A percentile compares a stretch with the other conserved stretches of the same genome.
Conservation (phyloP, 495 filamentous ascomycete species). For the Daldinia decipiens region DNA sequence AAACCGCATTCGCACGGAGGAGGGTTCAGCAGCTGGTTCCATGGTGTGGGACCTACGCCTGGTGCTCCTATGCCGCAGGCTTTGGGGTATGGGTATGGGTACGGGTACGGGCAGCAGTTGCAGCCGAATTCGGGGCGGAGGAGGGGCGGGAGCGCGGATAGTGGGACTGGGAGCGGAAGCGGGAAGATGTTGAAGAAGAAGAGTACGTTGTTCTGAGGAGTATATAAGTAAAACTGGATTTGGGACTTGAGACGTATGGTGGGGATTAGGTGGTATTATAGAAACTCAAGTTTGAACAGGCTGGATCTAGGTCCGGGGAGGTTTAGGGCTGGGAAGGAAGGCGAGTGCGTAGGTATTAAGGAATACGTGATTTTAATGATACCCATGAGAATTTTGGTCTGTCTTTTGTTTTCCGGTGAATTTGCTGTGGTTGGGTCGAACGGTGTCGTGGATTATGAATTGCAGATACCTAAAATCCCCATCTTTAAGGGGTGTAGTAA, state of each 20-base stretch:
- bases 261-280: neutral
- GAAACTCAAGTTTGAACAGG: neutral
- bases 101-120: conserved; percentile 12
- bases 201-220: conserved; percentile 45
- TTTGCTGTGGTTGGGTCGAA: no score
- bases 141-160: conserved; percentile 40
- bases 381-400: conserved; percentile 35
- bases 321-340: neutral
- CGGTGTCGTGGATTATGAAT: neutral
- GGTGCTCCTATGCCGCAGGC: conserved; percentile 17
- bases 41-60: conserved; percentile 16
- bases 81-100: conserved; percentile 10
- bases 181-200: conserved; percentile 46
- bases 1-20: conserved; percentile 19
- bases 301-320: neutral
- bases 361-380: conserved; percentile 39
- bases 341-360: conserved; percentile 1
- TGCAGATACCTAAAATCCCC: neutral
- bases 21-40: conserved; percentile 44
- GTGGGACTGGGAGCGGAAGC: neutral
- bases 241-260: neutral
- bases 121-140: conserved; percentile 22
- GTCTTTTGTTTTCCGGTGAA: neutral
- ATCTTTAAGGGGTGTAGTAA: no score
- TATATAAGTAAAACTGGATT: neutral